Conservation (phyloP, 768 basidiomycete species). For the Boletus edulis region DNA sequence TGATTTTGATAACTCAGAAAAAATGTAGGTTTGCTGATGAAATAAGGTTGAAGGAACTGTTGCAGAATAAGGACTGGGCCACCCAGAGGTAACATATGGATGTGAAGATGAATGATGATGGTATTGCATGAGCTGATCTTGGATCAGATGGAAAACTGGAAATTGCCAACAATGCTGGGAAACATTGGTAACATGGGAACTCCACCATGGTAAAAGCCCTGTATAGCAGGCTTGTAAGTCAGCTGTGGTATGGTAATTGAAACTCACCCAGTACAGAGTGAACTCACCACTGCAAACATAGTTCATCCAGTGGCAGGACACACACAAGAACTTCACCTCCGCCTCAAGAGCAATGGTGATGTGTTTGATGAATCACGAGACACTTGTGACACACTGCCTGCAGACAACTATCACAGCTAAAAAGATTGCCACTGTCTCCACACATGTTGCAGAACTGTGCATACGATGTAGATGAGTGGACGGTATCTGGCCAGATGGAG, state of each 20-base stretch:
- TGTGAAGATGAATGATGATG: neutral
- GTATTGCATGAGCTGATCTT: neutral
- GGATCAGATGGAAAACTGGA: no score
- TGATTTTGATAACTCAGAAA: no score
- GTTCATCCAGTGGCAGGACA: neutral
- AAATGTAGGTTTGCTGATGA: no score
- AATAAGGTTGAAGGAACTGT: neutral
- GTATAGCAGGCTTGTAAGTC: no score
- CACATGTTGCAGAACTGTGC: constrained; percentile 4
- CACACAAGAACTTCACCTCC: neutral
- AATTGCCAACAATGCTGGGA: no score
- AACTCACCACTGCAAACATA: neutral
- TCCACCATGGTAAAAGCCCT: neutral
- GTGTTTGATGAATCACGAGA: neutral
- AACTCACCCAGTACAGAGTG: neutral
- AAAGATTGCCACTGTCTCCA: neutral
- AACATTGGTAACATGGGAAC: no score
- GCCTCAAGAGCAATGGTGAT: rapidly evolving
- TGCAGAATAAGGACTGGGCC: neutral
- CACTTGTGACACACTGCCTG: neutral
- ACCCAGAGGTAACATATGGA: neutral
- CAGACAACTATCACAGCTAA: neutral
- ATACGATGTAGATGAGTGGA: neutral
- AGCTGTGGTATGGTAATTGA: no score
- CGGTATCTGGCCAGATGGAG: no score